Percentiles rank a stretch among this genome's conserved stretches.
These are phyloP conservation scores for Aegilops bicornis DNA, from an alignment of 176 grass and related monocot species.

Conservation along the genomic window DNA sequence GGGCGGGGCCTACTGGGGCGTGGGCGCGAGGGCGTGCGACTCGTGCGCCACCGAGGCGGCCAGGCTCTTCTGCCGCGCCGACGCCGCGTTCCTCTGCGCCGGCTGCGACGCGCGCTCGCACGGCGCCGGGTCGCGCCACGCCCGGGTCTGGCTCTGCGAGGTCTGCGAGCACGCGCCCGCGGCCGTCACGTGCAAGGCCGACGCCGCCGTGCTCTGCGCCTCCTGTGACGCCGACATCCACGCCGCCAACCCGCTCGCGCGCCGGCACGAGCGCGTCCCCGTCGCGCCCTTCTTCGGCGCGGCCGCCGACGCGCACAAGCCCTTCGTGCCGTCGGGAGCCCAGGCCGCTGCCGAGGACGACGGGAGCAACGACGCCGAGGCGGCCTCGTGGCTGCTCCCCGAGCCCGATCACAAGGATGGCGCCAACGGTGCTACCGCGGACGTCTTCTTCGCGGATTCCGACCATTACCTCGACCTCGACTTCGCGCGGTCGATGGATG, in stretches of 20 bases:
- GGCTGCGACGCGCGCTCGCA: slow-evolving; percentile 65
- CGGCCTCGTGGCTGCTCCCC: slow-evolving; percentile 61
- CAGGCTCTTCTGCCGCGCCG: slow-evolving; percentile 54
- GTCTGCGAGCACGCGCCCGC: slow-evolving; percentile 74
- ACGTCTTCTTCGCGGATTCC: slow-evolving; percentile 46
- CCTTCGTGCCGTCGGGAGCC: slow-evolving; percentile 15
- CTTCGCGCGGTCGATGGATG: slow-evolving; percentile 52
- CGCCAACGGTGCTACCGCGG: background rate
- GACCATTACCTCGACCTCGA: slow-evolving; percentile 69
- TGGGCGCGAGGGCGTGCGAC: slow-evolving; percentile 47
- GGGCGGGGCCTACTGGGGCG: slow-evolving; percentile 48
- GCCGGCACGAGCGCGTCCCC: slow-evolving; percentile 67
- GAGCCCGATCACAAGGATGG: slow-evolving; percentile 50
- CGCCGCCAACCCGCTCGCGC: slow-evolving; percentile 76
- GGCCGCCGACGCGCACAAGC: slow-evolving; percentile 46
- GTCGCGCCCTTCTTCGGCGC: slow-evolving; percentile 59
- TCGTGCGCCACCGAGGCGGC: slow-evolving; percentile 54
- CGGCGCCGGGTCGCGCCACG: slow-evolving; percentile 44
- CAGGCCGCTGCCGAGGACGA: slow-evolving; percentile 27
- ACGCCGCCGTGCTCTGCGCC: slow-evolving; percentile 65
- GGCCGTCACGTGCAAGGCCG: slow-evolving; percentile 57
- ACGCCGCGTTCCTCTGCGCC: slow-evolving; percentile 65
- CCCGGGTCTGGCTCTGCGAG: slow-evolving; percentile 76
- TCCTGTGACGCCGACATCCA: slow-evolving; percentile 83
- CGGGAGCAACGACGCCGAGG: slow-evolving; percentile 59